phyloP scores from a whole-genome alignment of 2,329 filamentous ascomycete species.

The Rhynchosporium graminicola region DNA sequence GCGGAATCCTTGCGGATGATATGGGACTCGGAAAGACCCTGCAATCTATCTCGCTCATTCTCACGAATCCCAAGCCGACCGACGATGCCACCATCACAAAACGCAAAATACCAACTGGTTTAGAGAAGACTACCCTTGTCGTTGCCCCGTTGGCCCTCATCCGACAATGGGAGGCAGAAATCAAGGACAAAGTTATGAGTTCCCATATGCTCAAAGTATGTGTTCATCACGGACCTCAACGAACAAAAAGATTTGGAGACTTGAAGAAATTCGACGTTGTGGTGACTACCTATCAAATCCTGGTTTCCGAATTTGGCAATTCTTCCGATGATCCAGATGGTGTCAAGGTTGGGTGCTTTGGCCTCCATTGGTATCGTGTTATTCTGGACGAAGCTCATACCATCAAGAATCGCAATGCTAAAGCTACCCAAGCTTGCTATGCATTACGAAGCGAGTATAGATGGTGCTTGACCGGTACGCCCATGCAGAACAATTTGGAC shows the following conservation, averaged over 20 bases:
- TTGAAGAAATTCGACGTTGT: constrained; percentile 89
- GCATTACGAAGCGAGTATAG: constrained; percentile 82
- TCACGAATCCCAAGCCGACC: constrained; percentile 75
- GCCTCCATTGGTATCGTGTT: constrained; percentile 90
- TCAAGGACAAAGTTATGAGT: constrained; percentile 75
- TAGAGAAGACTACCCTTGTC: constrained; percentile 82
- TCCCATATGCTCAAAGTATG: constrained; percentile 75
- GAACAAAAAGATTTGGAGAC: constrained; percentile 76
- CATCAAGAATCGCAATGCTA: constrained; percentile 97
- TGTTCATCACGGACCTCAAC: constrained; percentile 86
- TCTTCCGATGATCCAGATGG: constrained; percentile 62
- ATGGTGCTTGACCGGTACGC: constrained; percentile 95
- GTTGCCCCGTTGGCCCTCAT: constrained; percentile 93
- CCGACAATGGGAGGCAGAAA: constrained; percentile 94
- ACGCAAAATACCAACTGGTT: constrained; percentile 67
- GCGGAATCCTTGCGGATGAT: constrained; percentile 93
- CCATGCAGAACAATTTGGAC: constrained; percentile 97
- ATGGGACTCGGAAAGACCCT: constrained; percentile 98
- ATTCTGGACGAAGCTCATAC: constrained; percentile 97
- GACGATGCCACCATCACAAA: constrained; percentile 57
- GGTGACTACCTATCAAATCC: constrained; percentile 93
- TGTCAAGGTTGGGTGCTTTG: constrained; percentile 80
- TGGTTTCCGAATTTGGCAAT: constrained; percentile 84
- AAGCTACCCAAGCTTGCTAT: constrained; percentile 90
- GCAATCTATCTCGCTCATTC: constrained; percentile 85